Percentiles rank a stretch among this genome's conserved stretches.
phyloP scores from a whole-genome alignment of 768 basidiomycete genomes.

The Fibroporia radiculosa region DNA sequence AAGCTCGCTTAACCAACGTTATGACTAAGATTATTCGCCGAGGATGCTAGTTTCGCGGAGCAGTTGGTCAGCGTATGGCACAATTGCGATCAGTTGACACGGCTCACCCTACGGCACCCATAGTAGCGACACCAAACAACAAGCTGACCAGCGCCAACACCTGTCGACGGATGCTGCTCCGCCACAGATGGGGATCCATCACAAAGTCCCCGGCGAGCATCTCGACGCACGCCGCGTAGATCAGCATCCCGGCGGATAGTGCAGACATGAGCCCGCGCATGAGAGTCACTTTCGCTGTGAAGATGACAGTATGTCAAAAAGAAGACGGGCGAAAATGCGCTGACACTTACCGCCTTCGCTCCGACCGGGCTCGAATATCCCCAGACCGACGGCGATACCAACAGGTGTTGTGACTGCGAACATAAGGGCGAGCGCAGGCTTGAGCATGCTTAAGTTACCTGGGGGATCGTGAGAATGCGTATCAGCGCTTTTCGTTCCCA shows the following conservation, averaged over 20 bases:
- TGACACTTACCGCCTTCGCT: constrained; percentile 21
- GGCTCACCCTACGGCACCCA: constrained; percentile 29
- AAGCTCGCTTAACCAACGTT: too few relatives aligned
- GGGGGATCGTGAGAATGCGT: background rate
- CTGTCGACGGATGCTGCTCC: constrained; percentile 32
- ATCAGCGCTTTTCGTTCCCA: background rate
- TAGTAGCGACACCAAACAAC: constrained; percentile 50
- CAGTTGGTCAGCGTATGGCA: background rate
- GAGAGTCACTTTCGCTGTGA: constrained; percentile 40
- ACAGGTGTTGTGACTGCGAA: constrained; percentile 72
- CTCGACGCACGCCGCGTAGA: constrained; percentile 77
- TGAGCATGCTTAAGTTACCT: constrained; percentile 26
- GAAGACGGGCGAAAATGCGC: constrained; percentile 3
- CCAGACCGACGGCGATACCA: constrained; percentile 56
- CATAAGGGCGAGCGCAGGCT: constrained; percentile 46
- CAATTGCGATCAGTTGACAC: background rate
- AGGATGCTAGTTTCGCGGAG: too few relatives aligned
- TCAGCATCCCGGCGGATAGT: constrained; percentile 78
- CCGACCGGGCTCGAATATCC: constrained; percentile 31
- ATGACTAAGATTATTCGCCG: too few relatives aligned
- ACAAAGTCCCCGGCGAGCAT: constrained; percentile 86
- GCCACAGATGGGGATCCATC: constrained; percentile 52
- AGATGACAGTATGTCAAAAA: background rate
- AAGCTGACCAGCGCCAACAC: constrained; percentile 53
- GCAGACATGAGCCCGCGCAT: constrained; percentile 72